Base-by-base conservation (phyloP, 2,329 filamentous ascomycete species). In the Hymenotorrendiella dingleyae region DNA sequence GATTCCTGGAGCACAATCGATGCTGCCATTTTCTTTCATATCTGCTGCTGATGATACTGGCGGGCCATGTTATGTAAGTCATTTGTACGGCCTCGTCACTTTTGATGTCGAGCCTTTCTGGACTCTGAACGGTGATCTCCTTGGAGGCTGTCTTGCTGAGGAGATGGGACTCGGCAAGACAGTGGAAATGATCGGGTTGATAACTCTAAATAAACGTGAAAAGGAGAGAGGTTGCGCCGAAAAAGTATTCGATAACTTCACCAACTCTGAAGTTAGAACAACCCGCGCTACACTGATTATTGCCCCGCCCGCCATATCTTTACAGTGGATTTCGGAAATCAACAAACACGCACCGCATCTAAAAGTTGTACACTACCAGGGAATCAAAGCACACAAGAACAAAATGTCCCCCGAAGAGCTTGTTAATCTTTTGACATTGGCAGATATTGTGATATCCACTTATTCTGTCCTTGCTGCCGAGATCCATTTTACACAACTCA, bases 111-210 rank as follows among this genome's bases (percentile, higher is more conserved):
- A 57, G 0, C 55, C 64, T 3, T 78, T 78, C 42, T 60, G 62
- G 24, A 58, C 65, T 33, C 46, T 61, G 17, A 64, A 75, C 39
- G 57, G 60, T n/a, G 50, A 54, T 0, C 45, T 77, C 9, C 71
- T 63, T 34, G 77, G 79, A 10, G 59, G 59, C 3, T 59, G 61
- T 36, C 66, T 91, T 4, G 80, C 84, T 0, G 86, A 91, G 57
- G 86, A 91, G 61, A 91, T 91, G 86, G 86, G 86, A 0, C 67
- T 91, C 1, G 86, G 86, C 1, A 91, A 91, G 61, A 91, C 86
- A 0, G 69, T 90, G 3, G 86, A 91, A 63, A 70, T 86, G 2
- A 77, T 89, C 33, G 74, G 81, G 4, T 67, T 91, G 9, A 76
- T 89, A n/a, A 67, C 78, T 6, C 66, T 84, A 19, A 78, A 91